Conservation (phyloP, 2,329 filamentous ascomycete species). For the Nemania sp. region DNA sequence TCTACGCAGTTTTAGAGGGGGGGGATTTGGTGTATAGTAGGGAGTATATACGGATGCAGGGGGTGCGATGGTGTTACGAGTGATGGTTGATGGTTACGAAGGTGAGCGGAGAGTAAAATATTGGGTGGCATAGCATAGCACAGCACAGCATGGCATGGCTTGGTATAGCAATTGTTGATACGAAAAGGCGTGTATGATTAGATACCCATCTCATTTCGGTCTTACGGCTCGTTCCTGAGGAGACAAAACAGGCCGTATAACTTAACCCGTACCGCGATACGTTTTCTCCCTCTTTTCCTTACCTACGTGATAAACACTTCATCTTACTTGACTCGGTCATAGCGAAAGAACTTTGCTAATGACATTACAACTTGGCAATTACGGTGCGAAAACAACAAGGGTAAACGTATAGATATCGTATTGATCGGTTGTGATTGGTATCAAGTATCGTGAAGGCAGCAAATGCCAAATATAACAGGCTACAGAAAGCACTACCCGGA, state of each 20-base stretch:
- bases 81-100: not conserved
- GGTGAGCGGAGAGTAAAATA: not conserved
- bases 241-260: no score
- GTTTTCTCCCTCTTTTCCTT: not conserved
- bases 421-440: not conserved
- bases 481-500: not conserved
- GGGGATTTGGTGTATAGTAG: not conserved
- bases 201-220: conserved; percentile 33
- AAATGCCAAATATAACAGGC: not conserved
- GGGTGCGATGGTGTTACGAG: not conserved
- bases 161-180: not conserved
- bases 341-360: no score
- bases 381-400: not conserved
- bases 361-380: not conserved
- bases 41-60: not conserved
- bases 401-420: not conserved
- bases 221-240: not conserved
- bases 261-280: not conserved
- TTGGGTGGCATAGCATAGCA: not conserved
- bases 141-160: not conserved
- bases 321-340: not conserved
- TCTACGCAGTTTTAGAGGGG: conserved; percentile 49
- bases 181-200: not conserved
- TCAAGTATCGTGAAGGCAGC: conserved; percentile 7
- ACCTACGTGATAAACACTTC: not conserved